phyloP scores from a whole-genome alignment of 805 yeast species.

The Grigorovia humatica region DNA sequence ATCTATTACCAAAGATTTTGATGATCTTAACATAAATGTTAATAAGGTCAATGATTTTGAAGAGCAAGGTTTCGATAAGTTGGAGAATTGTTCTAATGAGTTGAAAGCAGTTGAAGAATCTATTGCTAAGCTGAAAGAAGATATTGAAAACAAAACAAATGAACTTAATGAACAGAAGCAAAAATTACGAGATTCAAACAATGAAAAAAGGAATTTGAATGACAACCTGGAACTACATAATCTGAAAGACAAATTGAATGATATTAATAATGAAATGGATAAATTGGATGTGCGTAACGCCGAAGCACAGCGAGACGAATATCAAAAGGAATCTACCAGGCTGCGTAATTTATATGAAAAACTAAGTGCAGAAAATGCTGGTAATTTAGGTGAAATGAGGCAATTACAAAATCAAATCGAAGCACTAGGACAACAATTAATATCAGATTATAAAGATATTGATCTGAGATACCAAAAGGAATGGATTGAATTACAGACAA shows the following conservation, averaged over 20 bases:
- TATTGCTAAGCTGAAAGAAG: constrained; percentile 9
- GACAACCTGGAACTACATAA: constrained; percentile 53
- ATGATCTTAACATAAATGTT: neutral
- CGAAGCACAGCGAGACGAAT: constrained; percentile 46
- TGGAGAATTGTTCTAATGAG: constrained; percentile 14
- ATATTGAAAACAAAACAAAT: constrained; percentile 14
- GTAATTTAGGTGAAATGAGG: constrained; percentile 74
- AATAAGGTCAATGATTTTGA: constrained; percentile 10
- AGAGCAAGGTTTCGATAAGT: constrained; percentile 4
- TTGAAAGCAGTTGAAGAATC: constrained; percentile 3
- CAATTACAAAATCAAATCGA: constrained; percentile 68
- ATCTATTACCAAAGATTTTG: constrained; percentile 1
- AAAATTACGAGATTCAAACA: constrained; percentile 44
- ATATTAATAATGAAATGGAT: constrained; percentile 31
- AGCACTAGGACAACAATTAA: constrained; percentile 46
- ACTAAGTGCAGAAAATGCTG: constrained; percentile 57
- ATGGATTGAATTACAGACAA: constrained; percentile 68
- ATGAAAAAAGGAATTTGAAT: constrained; percentile 50
- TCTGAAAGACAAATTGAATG: constrained; percentile 31
- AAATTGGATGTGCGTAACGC: constrained; percentile 48
- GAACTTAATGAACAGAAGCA: constrained; percentile 16
- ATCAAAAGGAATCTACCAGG: constrained; percentile 45
- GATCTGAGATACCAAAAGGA: constrained; percentile 55
- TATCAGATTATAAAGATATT: constrained; percentile 60
- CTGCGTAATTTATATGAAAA: constrained; percentile 41